A percentile compares a stretch with the other conserved stretches of the same genome.
These are phyloP conservation scores for Mucor racemosus DNA, from an alignment of 371 early-diverging fungal genomes.

Conservation along the genomic window DNA sequence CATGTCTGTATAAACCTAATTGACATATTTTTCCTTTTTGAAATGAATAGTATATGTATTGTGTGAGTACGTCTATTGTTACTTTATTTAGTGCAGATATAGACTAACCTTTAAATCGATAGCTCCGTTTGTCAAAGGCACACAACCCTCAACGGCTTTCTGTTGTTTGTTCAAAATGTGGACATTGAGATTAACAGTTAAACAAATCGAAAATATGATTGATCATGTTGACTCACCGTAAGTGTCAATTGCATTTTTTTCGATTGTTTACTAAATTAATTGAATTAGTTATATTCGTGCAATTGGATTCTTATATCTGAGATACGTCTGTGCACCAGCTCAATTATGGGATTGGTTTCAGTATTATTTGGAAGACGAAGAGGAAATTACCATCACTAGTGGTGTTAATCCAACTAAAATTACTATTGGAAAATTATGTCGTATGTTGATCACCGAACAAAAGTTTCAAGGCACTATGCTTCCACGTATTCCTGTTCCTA, in stretches of 20 bases:
- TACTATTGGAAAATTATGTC: conserved; percentile 75
- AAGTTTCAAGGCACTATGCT: conserved; percentile 81
- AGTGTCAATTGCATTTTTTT: conserved; percentile 20
- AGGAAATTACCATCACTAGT: conserved; percentile 69
- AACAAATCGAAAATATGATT: conserved; percentile 79
- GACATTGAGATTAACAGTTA: conserved; percentile 78
- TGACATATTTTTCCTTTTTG: conserved; percentile 13
- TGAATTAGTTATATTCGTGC: conserved; percentile 74
- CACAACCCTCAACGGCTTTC: conserved; percentile 83
- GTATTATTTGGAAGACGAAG: conserved; percentile 80
- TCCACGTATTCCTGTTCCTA: conserved; percentile 85
- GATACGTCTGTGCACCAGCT: conserved; percentile 83
- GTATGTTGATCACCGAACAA: conserved; percentile 69
- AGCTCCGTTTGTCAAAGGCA: conserved; percentile 88
- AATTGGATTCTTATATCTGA: conserved; percentile 83
- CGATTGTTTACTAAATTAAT: not conserved
- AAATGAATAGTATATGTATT: conserved; percentile 32
- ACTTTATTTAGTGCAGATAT: not conserved
- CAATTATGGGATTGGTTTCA: conserved; percentile 87
- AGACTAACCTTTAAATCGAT: conserved; percentile 5
- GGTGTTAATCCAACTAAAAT: conserved; percentile 66
- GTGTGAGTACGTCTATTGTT: conserved; percentile 18
- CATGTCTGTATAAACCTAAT: not conserved
- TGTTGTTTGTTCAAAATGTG: conserved; percentile 88
- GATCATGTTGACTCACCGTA: conserved; percentile 83